These are phyloP conservation scores for Diddensiella caesifluorescens DNA, from an alignment of 805 yeast species.

Conservation along the genomic window DNA sequence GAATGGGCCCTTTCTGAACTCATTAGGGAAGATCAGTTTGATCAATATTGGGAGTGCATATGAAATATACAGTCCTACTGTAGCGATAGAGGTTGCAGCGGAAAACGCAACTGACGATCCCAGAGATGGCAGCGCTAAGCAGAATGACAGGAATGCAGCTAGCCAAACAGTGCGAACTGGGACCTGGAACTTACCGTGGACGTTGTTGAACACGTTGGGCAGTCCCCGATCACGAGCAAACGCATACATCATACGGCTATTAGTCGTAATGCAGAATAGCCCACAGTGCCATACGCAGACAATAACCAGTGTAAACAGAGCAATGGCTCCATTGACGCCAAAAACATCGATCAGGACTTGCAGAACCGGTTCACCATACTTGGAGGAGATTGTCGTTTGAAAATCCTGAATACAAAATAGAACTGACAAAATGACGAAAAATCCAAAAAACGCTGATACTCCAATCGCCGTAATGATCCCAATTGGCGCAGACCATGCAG, in stretches of 20 bases:
- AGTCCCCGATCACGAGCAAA: conserved; percentile 73
- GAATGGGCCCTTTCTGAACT: conserved; percentile 61
- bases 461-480: conserved; percentile 58
- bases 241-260: conserved; percentile 59
- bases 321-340: conserved; percentile 22
- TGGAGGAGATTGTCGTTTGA: conserved; percentile 30
- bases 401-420: conserved; percentile 48
- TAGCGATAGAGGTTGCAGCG: conserved; percentile 62
- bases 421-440: conserved; percentile 47
- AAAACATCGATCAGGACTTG: conserved; percentile 36
- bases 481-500: conserved; percentile 56
- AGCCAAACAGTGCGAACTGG: conserved; percentile 59
- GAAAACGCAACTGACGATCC: conserved; percentile 58
- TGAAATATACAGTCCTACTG: conserved; percentile 57
- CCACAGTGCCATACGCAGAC: conserved; percentile 23
- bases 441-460: conserved; percentile 55
- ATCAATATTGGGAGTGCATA: conserved; percentile 59
- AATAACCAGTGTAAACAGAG: conserved; percentile 14
- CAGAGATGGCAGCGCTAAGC: conserved; percentile 52
- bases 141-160: conserved; percentile 44
- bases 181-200: conserved; percentile 48
- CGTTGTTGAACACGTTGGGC: conserved; percentile 54
- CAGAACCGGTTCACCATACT: conserved; percentile 46
- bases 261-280: conserved; percentile 26
- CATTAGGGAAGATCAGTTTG: conserved; percentile 44